Conservation (phyloP, 768 basidiomycete species). For the Collybia mongolica region DNA sequence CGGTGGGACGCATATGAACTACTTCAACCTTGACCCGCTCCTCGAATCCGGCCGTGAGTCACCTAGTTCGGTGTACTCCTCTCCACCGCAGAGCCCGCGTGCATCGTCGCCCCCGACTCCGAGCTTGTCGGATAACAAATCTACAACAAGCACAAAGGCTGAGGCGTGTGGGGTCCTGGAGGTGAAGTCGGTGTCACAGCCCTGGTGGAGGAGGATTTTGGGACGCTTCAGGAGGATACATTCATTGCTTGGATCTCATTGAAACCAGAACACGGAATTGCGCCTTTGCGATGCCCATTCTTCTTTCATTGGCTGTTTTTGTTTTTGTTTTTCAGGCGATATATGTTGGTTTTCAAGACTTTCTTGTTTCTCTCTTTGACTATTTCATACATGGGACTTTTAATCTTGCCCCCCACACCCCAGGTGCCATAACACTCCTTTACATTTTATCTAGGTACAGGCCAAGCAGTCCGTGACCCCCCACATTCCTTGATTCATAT, state of each 20-base stretch:
- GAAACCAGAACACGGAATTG: slow-evolving; percentile 9
- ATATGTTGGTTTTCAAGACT: no score
- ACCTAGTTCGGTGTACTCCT: slow-evolving; percentile 35
- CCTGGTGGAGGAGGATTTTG: slow-evolving; percentile 32
- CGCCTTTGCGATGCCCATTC: no score
- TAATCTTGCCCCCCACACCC: no score
- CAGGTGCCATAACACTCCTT: no score
- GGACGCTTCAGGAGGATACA: slow-evolving; percentile 24
- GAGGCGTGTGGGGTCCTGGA: slow-evolving; percentile 3
- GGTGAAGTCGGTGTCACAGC: slow-evolving; percentile 17
- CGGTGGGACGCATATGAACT: slow-evolving; percentile 28
- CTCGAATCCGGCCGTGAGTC: slow-evolving; percentile 30
- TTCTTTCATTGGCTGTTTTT: no score
- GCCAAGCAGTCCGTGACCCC: no score
- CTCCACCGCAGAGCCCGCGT: slow-evolving; percentile 27
- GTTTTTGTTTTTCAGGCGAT: no score
- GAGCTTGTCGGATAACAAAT: slow-evolving; percentile 13
- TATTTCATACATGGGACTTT: no score
- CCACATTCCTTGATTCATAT: no score
- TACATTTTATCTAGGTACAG: no score
- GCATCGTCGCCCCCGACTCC: slow-evolving; percentile 26
- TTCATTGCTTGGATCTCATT: slow-evolving; percentile 24
- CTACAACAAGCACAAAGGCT: slow-evolving; percentile 14
- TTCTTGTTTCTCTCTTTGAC: no score
- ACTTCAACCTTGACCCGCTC: slow-evolving; percentile 36